Base-by-base conservation (phyloP, 345 rosid species). In the Bruguiera parviflora region DNA sequence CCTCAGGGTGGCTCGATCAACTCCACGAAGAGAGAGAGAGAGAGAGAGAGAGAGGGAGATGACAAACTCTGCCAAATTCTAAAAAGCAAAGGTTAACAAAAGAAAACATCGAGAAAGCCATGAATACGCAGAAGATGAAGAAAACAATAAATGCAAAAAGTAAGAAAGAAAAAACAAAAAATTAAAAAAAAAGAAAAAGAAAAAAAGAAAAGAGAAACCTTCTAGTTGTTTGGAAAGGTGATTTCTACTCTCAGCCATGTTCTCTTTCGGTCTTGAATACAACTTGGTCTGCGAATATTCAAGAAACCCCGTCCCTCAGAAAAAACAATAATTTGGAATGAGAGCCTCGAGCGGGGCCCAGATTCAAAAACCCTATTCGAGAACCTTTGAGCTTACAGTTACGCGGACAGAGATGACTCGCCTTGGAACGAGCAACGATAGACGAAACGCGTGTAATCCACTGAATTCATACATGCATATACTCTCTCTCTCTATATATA, bases 161-260 rank as follows among this genome's bases (percentile, higher is more conserved):
- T 27, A 27, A 27, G 28, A 27, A 1, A 27, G 2, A 27, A 27
- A 27, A 27, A 27, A 27, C 28, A 27, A 27, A 27, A 27, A 25
- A 0, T 1, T 1, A 27, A 27, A 27, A 0, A 1, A 27, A 0
- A 27, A 27, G 28, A 1, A 0, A 25, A 27, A 27, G 2, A 27
- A 0, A 1, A 27, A 0, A 27, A 27, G 28, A 1, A 27, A 27
- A 27, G 28, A 1, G 61, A 58, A 53, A 72, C 76, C 65, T 11
- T 24, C 46, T 2, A 53, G 18, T 21, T 65, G 61, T 32, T 51
- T 53, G 46, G 70, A 21, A 20, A 66, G 53, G 47, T 58, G 18
- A 31, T 51, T 32, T 59, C 75, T 72, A 35, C 28, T 33, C 0
- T 72, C 76, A 22, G 70, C 66, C 76, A 72, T 72, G 28, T 33